Evolutionary conservation across 2,329 filamentous ascomycete genomes (phyloP), one percentile per base, ranked within the genome.

Genomic region (Sphaerostilbella broomeana): DNA sequence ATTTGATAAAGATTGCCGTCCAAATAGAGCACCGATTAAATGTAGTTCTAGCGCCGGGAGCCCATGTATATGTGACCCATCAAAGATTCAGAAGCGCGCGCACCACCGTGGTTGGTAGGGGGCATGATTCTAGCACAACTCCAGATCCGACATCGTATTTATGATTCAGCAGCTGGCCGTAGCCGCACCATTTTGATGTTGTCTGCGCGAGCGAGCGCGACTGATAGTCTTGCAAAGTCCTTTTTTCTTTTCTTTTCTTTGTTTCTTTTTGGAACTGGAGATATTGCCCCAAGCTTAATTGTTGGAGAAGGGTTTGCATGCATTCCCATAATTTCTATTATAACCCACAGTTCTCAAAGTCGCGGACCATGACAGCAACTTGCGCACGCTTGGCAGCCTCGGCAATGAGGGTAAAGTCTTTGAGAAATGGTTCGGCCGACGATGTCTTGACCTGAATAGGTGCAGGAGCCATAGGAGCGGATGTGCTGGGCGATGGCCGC

Each of bases 341-440:
- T 32, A 87, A 62, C 38, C 75, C 77, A 55, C 84, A 73, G 47
- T 79, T 77, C 54, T 86, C 87, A 56, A 97, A 73, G 62, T 95
- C 90, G 46, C 89, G 75, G 72, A 89, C 84, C 59, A 95, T 69
- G 54, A 88, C 80, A 28, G 86, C 86, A 72, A 95, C 85, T 63
- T 95, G 87, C 8, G 90, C 90, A 28, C 89, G 74, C 65, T 94
- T 95, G 29, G 88, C 90, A 2, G 90, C 90, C 68, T 97, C 90
- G 24, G 89, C 89, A 28, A 95, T 75, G 20, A 95, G 75, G 43
- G 77, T 90, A 55, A 90, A 86, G 61, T 94, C 83, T 53, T 81
- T 79, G 44, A 94, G 72, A 57, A 88, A 88, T 19, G 64, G 49
- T 38, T 77, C 73, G 36, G 72, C 70, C 11, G 69, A 70, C 1